phyloP scores from a whole-genome alignment of 192 early-diverging fungal genomes.

The Cetraspora pellucida region DNA sequence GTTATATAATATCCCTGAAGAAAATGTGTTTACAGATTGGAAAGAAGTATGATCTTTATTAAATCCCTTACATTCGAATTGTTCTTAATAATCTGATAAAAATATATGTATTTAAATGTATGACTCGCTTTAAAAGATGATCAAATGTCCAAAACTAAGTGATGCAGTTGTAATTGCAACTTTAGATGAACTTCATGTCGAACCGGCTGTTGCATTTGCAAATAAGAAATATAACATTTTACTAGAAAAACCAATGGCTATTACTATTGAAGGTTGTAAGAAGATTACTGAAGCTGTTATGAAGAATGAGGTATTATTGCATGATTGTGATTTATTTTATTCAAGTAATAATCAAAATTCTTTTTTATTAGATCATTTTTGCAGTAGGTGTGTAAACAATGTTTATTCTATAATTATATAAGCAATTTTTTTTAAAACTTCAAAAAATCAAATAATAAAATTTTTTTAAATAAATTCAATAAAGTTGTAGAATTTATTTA shows the following conservation, averaged over 20 bases:
- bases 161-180: slow-evolving; percentile 56
- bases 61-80: neutral
- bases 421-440: too few relatives aligned
- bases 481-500: too few relatives aligned
- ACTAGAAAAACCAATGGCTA: slow-evolving; percentile 72
- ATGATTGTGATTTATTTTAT: slow-evolving; percentile 28
- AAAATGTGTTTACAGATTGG: slow-evolving; percentile 49
- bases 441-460: too few relatives aligned
- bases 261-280: slow-evolving; percentile 51
- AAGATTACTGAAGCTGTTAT: slow-evolving; percentile 51
- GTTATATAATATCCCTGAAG: slow-evolving; percentile 35
- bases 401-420: too few relatives aligned
- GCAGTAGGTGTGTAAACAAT: neutral
- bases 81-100: neutral
- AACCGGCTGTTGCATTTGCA: slow-evolving; percentile 55
- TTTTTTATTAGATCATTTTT: slow-evolving; percentile 26
- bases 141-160: slow-evolving; percentile 44
- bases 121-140: slow-evolving; percentile 34
- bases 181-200: slow-evolving; percentile 53
- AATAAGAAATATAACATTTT: slow-evolving; percentile 60
- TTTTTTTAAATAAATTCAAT: too few relatives aligned
- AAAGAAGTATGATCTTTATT: slow-evolving; percentile 36
- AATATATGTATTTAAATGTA: slow-evolving; percentile 23
- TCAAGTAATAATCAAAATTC: slow-evolving; percentile 29
- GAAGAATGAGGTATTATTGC: slow-evolving; percentile 47